Evolutionary conservation across 805 yeast species (phyloP).

Genomic region (Scheffersomyces ergatensis): DNA sequence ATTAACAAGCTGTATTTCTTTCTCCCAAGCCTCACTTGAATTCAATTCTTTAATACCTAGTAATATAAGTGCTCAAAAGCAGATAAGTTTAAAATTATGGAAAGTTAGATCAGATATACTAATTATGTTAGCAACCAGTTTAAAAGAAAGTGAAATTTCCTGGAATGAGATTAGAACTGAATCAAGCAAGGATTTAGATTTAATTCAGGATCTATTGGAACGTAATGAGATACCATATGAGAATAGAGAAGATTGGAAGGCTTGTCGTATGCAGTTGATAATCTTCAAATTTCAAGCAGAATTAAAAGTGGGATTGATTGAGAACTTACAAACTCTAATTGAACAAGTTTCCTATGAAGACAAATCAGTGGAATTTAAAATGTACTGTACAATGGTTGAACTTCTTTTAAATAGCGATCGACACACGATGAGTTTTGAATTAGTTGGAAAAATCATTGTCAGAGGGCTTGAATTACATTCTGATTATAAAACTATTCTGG

Average conservation of each 20-base stretch:
- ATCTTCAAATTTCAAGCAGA: conserved; percentile 4
- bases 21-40: neutral
- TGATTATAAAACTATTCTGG: neutral
- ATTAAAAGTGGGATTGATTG: conserved; percentile 1
- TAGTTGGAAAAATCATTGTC: neutral
- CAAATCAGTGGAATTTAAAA: neutral
- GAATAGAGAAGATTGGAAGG: neutral
- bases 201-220: neutral
- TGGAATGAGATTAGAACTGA: neutral
- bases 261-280: neutral
- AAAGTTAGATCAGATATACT: conserved; percentile 1
- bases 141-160: neutral
- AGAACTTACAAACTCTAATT: neutral
- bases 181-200: neutral
- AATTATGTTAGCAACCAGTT: neutral
- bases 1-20: neutral
- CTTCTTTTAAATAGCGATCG: neutral
- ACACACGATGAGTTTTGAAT: neutral
- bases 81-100: neutral
- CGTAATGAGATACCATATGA: neutral
- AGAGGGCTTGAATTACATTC: neutral
- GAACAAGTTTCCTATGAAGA: neutral
- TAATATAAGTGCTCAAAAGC: neutral
- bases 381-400: neutral
- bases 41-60: neutral